Conservation (phyloP, 208 protist genomes). For the Crithidia mellificae region DNA sequence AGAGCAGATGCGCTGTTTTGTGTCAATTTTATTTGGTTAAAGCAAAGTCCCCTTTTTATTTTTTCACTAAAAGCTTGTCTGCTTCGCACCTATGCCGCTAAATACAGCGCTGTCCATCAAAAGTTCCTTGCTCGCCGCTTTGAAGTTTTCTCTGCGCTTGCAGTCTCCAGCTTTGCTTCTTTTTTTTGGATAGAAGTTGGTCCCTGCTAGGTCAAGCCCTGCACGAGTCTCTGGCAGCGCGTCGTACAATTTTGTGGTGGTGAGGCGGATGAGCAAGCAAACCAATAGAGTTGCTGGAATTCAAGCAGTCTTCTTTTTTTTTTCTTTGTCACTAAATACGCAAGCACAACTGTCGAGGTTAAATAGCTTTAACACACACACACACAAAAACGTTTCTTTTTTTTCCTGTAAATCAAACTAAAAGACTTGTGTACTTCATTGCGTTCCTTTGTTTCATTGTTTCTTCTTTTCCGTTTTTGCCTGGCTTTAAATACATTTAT, state of each 20-base stretch:
- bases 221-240: too few relatives aligned
- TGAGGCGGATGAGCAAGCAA: too few relatives aligned
- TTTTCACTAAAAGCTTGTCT: too few relatives aligned
- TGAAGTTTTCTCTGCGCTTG: too few relatives aligned
- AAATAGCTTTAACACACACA: conserved; percentile 5
- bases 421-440: conserved; percentile 10
- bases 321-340: conserved; percentile 7
- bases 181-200: too few relatives aligned
- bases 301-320: conserved; percentile 12
- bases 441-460: conserved; percentile 10
- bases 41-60: too few relatives aligned
- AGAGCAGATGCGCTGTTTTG: neutral
- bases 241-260: too few relatives aligned
- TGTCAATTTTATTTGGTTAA: conserved; percentile 1
- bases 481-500: conserved; percentile 5
- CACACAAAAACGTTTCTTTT: conserved; percentile 14
- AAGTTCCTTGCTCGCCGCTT: too few relatives aligned
- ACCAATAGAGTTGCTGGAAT: neutral
- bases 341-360: neutral
- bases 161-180: too few relatives aligned
- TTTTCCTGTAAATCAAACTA: neutral
- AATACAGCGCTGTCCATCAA: too few relatives aligned
- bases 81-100: too few relatives aligned
- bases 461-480: conserved; percentile 13
- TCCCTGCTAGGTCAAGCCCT: too few relatives aligned